Conservation (phyloP, 352 stramenopile genomes). For the Blastocystis sp. region DNA sequence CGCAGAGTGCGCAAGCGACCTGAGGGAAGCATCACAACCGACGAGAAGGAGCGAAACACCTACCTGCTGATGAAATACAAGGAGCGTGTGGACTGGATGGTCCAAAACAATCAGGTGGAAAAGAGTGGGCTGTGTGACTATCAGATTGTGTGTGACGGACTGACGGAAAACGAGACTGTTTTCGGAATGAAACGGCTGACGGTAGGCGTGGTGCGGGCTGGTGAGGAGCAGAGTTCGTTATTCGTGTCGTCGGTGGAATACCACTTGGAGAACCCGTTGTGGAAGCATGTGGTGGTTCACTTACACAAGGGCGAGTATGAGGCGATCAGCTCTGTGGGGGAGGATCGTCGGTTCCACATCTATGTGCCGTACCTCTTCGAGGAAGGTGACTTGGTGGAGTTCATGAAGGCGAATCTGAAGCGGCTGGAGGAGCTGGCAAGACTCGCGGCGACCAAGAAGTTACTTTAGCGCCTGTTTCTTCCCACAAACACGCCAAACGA, state of each 20-base stretch:
- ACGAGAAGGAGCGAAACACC: constrained; percentile 39
- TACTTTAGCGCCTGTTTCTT: not conserved
- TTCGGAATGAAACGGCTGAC: constrained; percentile 51
- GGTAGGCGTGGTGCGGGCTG: not conserved
- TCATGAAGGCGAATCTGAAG: constrained; percentile 5
- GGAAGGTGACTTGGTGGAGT: constrained; percentile 10
- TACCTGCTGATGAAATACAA: constrained; percentile 53
- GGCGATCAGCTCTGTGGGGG: not conserved
- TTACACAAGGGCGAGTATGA: constrained; percentile 52
- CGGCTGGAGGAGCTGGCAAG: constrained; percentile 3
- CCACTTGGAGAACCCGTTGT: constrained; percentile 59
- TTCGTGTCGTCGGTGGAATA: constrained; percentile 43
- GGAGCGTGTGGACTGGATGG: constrained; percentile 39
- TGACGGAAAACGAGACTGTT: constrained; percentile 26
- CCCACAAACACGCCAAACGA: not conserved
- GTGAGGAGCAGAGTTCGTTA: constrained; percentile 34
- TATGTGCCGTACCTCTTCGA: constrained; percentile 59
- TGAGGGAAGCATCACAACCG: constrained; percentile 43
- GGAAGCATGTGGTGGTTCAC: constrained; percentile 41
- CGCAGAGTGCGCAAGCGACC: constrained; percentile 18
- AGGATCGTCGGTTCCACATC: constrained; percentile 34
- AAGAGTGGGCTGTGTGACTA: not conserved
- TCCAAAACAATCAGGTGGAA: constrained; percentile 27
- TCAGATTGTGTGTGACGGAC: constrained; percentile 34
- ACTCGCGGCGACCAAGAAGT: not conserved